Conservation (phyloP, 345 rosid species). For the Carallia brachiata region DNA sequence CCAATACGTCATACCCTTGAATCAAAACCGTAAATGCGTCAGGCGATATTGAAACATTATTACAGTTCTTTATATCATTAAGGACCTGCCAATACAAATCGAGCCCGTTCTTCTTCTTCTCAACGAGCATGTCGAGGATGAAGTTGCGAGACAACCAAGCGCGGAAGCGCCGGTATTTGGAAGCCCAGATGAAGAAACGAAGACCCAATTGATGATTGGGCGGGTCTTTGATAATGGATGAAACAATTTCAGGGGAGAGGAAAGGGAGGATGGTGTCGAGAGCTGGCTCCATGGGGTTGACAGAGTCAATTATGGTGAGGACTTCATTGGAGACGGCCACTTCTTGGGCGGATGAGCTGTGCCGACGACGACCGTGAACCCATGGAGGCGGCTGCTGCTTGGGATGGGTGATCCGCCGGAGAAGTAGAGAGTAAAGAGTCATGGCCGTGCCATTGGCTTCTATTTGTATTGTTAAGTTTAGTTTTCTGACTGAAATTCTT, state of each 20-base stretch:
- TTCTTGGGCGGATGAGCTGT: constrained; percentile 18
- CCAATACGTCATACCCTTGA: constrained; percentile 53
- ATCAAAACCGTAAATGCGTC: constrained; percentile 57
- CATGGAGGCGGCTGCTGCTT: constrained; percentile 7
- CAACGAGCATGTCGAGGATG: constrained; percentile 43
- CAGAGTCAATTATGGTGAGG: constrained; percentile 38
- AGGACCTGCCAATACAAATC: constrained; percentile 64
- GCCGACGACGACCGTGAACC: constrained; percentile 9
- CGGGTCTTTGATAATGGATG: constrained; percentile 45
- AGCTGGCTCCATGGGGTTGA: constrained; percentile 61
- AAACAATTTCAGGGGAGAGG: constrained; percentile 40
- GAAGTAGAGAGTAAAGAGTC: constrained; percentile 12
- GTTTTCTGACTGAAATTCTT: no score
- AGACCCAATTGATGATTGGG: constrained; percentile 45
- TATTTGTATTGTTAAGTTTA: no score
- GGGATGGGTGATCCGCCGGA: constrained; percentile 9
- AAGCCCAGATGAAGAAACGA: constrained; percentile 84
- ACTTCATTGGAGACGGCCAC: constrained; percentile 44
- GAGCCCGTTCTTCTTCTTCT: constrained; percentile 47
- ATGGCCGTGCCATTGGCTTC: constrained; percentile 7
- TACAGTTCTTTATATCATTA: constrained; percentile 45
- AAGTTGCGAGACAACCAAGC: constrained; percentile 28
- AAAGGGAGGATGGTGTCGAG: constrained; percentile 57
- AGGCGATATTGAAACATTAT: constrained; percentile 35
- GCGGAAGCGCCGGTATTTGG: constrained; percentile 47